Evolutionary conservation across 2,329 filamentous ascomycete genomes (phyloP).

Genomic region (Talaromyces funiculosus): DNA sequence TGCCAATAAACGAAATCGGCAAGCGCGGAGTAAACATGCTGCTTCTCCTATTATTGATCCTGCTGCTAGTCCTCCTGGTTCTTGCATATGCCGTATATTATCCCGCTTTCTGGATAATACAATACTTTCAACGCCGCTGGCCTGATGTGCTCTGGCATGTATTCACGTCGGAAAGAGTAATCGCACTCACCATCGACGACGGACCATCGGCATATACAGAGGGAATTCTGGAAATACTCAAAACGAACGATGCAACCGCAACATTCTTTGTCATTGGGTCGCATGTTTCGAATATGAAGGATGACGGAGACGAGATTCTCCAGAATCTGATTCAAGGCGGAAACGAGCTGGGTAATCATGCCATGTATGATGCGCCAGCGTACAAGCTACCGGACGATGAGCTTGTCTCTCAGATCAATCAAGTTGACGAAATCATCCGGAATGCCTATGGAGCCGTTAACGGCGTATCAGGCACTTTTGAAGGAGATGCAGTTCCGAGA

Average conservation of each 20-base stretch:
- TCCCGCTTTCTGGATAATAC: constrained; percentile 66
- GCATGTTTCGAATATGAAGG: constrained; percentile 54
- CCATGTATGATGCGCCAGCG: constrained; percentile 79
- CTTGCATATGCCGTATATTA: constrained; percentile 70
- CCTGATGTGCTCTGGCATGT: constrained; percentile 73
- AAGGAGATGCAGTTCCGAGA: constrained; percentile 40
- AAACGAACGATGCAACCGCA: constrained; percentile 60
- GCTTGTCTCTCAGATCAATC: constrained; percentile 58
- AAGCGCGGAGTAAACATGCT: not conserved
- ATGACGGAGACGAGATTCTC: constrained; percentile 45
- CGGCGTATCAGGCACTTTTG: constrained; percentile 18
- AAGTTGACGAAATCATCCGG: constrained; percentile 58
- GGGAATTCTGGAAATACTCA: constrained; percentile 65
- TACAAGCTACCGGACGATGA: constrained; percentile 53
- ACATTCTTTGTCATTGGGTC: constrained; percentile 87
- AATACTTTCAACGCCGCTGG: constrained; percentile 64
- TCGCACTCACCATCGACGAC: constrained; percentile 85
- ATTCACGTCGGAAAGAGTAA: constrained; percentile 53
- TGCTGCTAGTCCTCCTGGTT: not conserved
- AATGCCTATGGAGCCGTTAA: constrained; percentile 44
- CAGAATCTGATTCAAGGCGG: constrained; percentile 55
- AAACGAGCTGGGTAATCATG: constrained; percentile 79
- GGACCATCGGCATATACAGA: constrained; percentile 67
- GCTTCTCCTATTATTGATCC: constrained; percentile 2
- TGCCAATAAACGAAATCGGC: not conserved